A percentile compares a stretch with the other conserved stretches of the same genome.
Evolutionary conservation across 768 basidiomycete species (phyloP).

Genomic region (Kwoniella botswanensis): DNA sequence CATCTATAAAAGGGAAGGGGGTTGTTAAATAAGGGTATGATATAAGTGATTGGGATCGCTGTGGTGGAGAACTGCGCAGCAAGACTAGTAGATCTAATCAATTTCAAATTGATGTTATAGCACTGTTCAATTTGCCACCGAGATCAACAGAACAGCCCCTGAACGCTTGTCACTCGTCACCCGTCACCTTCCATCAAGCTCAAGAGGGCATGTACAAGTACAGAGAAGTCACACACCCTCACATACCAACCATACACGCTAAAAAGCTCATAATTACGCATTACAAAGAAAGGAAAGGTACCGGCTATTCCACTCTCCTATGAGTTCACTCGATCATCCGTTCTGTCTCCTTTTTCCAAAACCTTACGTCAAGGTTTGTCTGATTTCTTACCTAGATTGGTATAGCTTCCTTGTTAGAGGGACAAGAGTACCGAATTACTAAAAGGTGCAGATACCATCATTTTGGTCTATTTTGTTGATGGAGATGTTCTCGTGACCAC

Average conservation of each 20-base stretch:
- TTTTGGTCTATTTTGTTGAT: too few species aligned
- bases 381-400: background rate
- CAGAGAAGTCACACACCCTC: background rate
- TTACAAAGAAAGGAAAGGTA: background rate
- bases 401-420: background rate
- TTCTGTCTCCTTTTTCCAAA: background rate
- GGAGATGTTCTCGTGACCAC: too few species aligned
- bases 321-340: background rate
- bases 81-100: slow-evolving; percentile 10
- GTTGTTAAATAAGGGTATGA: background rate
- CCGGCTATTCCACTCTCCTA: background rate
- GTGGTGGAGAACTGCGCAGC: slow-evolving; percentile 6
- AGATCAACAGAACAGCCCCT: background rate
- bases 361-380: background rate
- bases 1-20: background rate
- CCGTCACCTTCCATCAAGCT: background rate
- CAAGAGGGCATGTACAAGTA: background rate
- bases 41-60: background rate
- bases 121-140: background rate
- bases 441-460: too few species aligned
- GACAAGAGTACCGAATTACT: too few species aligned
- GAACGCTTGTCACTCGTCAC: background rate
- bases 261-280: background rate
- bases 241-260: background rate
- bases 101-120: slow-evolving; percentile 4